Base-by-base conservation (phyloP, 192 early-diverging fungal species). In the Umbelopsis vinacea region DNA sequence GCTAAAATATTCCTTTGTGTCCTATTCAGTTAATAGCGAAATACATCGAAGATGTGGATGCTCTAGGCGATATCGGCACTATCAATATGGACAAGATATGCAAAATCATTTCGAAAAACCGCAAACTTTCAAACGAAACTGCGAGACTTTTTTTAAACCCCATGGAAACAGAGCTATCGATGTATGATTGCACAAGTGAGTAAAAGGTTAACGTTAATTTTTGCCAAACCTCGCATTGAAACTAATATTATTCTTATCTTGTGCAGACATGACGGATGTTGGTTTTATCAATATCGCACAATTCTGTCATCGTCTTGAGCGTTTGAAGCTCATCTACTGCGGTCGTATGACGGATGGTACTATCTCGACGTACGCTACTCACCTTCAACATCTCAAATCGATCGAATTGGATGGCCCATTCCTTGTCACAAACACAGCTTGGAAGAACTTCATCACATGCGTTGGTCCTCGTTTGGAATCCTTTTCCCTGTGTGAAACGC, bases 21-120 rank as follows among this genome's bases (percentile, higher is more conserved):
- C 15, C 48, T 2, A 50, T n/a, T 21, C 23, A 89, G 86, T 71
- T 86, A 24, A 90, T 95, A 75, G 92, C 91, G 2, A 83, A 83
- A 67, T 84, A 91, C 68, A 89, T 97, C 52, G 91, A 95, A 63
- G 86, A 87, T 73, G 90, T 97, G 0, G 93, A 95, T 57, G 86
- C 86, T 19, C 88, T 97, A 81, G 95, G 95, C n/a, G 91, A 92
- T 73, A 92, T 97, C 33, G 79, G 90, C 12, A 80, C 78, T 3
- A 66, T 84, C 29, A 91, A 88, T 73, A 83, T 94, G 82, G 82
- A 88, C 68, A 84, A 85, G 69, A 87, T 97, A 29, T 87, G 89
- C 69, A 90, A 85, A 50, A 94, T 97, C 66, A 90, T 97, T 46
- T 79, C 88, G 71, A 87, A 90, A n/a, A 86, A 89, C 78, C 89